Percentiles rank a stretch among this genome's conserved stretches.
These are phyloP conservation scores for Blumeria graminis DNA, from an alignment of 2,329 filamentous ascomycete species.

Conservation along the genomic window DNA sequence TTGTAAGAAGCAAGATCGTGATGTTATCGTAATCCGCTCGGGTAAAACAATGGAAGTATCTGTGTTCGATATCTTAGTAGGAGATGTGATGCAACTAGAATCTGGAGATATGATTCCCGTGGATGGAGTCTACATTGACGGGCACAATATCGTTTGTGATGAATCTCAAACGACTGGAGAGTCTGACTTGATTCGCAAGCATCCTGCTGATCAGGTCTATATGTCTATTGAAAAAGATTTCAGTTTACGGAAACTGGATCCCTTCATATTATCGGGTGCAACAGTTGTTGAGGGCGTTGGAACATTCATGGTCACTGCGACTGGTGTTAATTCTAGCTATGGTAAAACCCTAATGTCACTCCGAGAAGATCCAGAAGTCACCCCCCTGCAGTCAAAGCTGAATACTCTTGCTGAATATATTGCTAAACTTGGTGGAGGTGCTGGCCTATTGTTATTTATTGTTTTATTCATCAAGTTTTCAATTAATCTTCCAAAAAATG, in stretches of 20 bases:
- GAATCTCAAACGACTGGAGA: constrained; percentile 59
- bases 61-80: constrained; percentile 46
- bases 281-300: constrained; percentile 57
- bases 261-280: constrained; percentile 59
- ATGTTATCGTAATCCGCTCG: constrained; percentile 53
- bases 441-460: constrained; percentile 52
- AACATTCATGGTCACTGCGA: constrained; percentile 50
- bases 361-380: constrained; percentile 52
- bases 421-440: constrained; percentile 46
- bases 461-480: constrained; percentile 60
- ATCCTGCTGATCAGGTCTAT: constrained; percentile 36
- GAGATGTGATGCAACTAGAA: constrained; percentile 49
- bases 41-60: constrained; percentile 45
- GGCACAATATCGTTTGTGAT: constrained; percentile 42
- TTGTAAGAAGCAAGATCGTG: constrained; percentile 52
- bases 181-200: constrained; percentile 48
- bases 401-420: constrained; percentile 60
- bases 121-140: constrained; percentile 45
- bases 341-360: constrained; percentile 61
- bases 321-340: constrained; percentile 49
- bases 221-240: constrained; percentile 35
- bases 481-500: constrained; percentile 29
- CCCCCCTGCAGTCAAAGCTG: constrained; percentile 54
- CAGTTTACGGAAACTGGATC: constrained; percentile 40
- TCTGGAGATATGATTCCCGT: constrained; percentile 50